These are phyloP conservation scores for Sporothrix curviconia DNA, from an alignment of 2,329 filamentous ascomycete species.

Conservation along the genomic window DNA sequence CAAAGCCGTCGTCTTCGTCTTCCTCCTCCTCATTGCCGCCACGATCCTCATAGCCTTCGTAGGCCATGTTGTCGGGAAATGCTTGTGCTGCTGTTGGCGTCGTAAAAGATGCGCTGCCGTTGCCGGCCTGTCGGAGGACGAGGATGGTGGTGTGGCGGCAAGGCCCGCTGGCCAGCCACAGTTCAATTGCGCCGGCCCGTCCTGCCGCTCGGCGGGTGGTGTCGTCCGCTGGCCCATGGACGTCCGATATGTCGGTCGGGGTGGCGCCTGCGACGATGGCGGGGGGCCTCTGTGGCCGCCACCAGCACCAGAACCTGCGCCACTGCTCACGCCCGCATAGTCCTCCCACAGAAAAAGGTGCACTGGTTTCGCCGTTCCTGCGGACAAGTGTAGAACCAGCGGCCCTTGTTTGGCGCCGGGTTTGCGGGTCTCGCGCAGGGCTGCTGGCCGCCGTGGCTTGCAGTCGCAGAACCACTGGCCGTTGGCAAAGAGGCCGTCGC, in stretches of 20 bases:
- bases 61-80: not conserved
- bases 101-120: slow-evolving; percentile 15
- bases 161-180: not conserved
- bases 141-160: not conserved
- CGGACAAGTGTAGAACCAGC: slow-evolving; percentile 37
- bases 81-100: slow-evolving; percentile 2
- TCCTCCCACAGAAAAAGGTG: slow-evolving; percentile 42
- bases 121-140: not conserved
- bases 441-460: slow-evolving; percentile 33
- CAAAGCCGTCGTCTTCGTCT: not conserved
- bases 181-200: not conserved
- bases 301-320: not conserved
- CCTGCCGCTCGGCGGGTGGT: slow-evolving; percentile 14
- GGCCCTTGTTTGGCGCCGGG: slow-evolving; percentile 34
- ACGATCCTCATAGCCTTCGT: not conserved
- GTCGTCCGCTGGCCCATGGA: slow-evolving; percentile 18
- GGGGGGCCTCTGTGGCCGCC: not conserved
- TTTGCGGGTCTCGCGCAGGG: slow-evolving; percentile 33
- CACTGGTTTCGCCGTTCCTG: slow-evolving; percentile 29
- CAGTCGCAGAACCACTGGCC: slow-evolving; percentile 33
- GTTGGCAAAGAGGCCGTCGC: slow-evolving; percentile 21
- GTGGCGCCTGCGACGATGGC: not conserved
- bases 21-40: not conserved
- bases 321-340: slow-evolving; percentile 26
- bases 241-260: slow-evolving; percentile 13